Conservation (phyloP, 805 yeast species). For the Saccharomycopsis sp. region DNA sequence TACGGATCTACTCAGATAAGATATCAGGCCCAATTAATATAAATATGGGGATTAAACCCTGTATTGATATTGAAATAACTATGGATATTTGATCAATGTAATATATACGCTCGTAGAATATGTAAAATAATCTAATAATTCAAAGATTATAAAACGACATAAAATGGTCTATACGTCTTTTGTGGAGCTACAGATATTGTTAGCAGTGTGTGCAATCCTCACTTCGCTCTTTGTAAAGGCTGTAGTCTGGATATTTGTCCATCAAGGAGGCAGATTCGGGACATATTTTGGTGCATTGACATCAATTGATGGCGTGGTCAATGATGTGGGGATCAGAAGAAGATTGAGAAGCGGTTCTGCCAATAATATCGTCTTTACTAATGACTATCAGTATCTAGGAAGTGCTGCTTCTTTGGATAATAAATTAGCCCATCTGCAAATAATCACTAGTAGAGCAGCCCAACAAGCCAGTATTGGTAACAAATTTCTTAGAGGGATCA, state of each 20-base stretch:
- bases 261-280: background rate
- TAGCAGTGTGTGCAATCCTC: background rate
- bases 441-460: background rate
- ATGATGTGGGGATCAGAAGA: background rate
- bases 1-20: too few relatives aligned
- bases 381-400: background rate
- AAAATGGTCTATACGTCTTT: background rate
- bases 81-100: too few relatives aligned
- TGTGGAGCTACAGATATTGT: background rate
- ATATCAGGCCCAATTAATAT: too few relatives aligned
- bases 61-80: too few relatives aligned
- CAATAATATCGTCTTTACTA: background rate
- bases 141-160: too few relatives aligned
- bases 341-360: background rate
- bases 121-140: too few relatives aligned
- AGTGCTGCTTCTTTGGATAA: background rate
- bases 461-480: background rate
- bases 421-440: background rate
- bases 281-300: background rate
- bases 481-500: background rate
- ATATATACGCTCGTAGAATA: too few relatives aligned
- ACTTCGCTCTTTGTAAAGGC: background rate
- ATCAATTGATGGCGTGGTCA: background rate
- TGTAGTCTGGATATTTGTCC: background rate
- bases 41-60: too few relatives aligned